Base-by-base conservation (phyloP, 768 basidiomycete genomes). In the Pleurotus pulmonarius region DNA sequence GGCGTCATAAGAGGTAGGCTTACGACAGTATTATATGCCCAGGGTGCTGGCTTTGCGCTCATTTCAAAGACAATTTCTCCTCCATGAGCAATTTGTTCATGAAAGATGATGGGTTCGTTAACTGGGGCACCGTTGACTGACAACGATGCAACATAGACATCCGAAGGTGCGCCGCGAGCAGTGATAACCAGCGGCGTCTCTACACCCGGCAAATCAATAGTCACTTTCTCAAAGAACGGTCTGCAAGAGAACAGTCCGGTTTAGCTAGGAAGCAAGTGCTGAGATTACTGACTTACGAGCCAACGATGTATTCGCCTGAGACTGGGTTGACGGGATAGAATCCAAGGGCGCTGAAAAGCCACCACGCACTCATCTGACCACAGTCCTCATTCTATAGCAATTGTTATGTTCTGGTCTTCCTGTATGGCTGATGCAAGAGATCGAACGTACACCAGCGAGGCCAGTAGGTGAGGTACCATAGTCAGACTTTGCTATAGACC, bases 361-460 rank as follows among this genome's bases (percentile, higher is more conserved):
- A 92, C 90, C 90, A 92, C 0, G 90, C 87, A 61, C 87, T 88
- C 91, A 92, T 92, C 66, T 93, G 90, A 0, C 91, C 90, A 60
- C 90, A 92, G 64, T 93, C 91, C 65, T 93, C 91, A 61, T 92
- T 93, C 86, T 90, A 57, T 52, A 18, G 52, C 16, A 13, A 25
- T 13, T 34, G 38, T 12, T 39, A 45, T 11, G 9, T 11, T 7
- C 11, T 13, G 9, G n/a, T 20, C 20, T 20, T 20, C 20, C 20
- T 13, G n/a, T n/a, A 13, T 49, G 22, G 48, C 18, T 26, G 20
- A 24, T 37, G 41, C 34, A 25, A 16, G 16, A 20, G 18, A 5
- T 43, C 11, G 20, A 13, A 69, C 78, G 18, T 65, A 88, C 88
- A 13, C 90, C 90, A 3, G 87, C 83, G 3, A 93, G 71, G 1